These are phyloP conservation scores for Macrolepiota fuliginosa DNA, from an alignment of 768 basidiomycete genomes.

Conservation along the genomic window DNA sequence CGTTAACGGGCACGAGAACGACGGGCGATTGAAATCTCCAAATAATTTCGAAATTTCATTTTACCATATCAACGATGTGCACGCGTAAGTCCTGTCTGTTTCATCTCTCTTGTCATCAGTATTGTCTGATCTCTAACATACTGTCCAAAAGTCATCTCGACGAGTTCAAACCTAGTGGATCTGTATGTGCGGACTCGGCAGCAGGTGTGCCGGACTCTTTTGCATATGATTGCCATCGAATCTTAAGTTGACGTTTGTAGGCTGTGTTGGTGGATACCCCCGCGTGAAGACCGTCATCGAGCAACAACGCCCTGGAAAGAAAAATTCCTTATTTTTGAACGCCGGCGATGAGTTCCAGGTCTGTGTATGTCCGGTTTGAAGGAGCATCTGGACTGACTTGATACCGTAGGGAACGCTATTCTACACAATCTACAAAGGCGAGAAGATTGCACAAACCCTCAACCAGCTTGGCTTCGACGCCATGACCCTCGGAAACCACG, in stretches of 20 bases:
- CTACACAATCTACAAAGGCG: constrained; percentile 42
- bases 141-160: constrained; percentile 30
- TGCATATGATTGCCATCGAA: neutral
- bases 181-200: constrained; percentile 32
- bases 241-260: constrained; percentile 8
- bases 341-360: constrained; percentile 48
- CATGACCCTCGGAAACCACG: constrained; percentile 45
- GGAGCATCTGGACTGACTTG: neutral
- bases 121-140: neutral
- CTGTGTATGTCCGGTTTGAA: neutral
- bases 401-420: constrained; percentile 39
- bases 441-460: constrained; percentile 37
- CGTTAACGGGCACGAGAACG: constrained; percentile 20
- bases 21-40: constrained; percentile 17
- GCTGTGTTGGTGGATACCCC: constrained; percentile 42
- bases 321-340: constrained; percentile 40
- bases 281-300: constrained; percentile 38
- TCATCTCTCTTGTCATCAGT: neutral
- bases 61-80: constrained; percentile 43
- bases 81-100: constrained; percentile 23
- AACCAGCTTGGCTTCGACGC: constrained; percentile 44
- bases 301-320: constrained; percentile 24
- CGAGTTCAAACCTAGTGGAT: constrained; percentile 32
- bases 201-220: constrained; percentile 19
- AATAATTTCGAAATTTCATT: constrained; percentile 27